Conservation (phyloP, 805 yeast genomes). For the Monosporozyma siamensis region DNA sequence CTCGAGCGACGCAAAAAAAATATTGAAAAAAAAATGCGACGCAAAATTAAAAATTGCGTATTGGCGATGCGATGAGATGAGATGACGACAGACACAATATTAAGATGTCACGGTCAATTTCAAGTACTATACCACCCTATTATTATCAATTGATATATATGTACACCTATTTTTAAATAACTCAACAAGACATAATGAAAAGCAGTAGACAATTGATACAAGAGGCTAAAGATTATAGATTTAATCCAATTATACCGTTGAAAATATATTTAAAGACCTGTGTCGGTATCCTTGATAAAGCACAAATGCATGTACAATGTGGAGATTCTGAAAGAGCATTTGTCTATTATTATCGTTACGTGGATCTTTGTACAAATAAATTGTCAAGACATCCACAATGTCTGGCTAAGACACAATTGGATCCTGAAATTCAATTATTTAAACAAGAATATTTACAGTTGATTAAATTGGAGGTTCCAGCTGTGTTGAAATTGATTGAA, state of each 20-base stretch:
- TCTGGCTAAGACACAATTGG: background rate
- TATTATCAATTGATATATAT: no score
- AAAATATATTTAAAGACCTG: constrained; percentile 46
- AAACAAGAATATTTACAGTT: constrained; percentile 21
- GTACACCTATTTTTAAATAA: no score
- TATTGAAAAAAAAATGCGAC: no score
- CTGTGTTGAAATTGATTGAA: constrained; percentile 23
- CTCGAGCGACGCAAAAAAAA: no score
- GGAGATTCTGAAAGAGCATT: constrained; percentile 43
- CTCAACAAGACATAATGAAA: no score
- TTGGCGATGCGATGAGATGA: background rate
- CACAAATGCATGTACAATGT: constrained; percentile 33
- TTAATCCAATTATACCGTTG: constrained; percentile 41
- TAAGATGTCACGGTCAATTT: background rate
- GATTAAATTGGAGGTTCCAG: constrained; percentile 27
- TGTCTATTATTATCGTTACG: constrained; percentile 46
- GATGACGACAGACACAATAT: background rate
- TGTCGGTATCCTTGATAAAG: constrained; percentile 36
- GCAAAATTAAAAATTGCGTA: no score
- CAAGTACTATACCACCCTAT: background rate
- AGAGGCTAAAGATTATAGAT: constrained; percentile 48
- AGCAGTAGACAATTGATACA: constrained; percentile 19
- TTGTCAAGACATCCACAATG: constrained; percentile 21
- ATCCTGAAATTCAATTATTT: constrained; percentile 8
- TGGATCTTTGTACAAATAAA: constrained; percentile 36